These are phyloP conservation scores for Pseudocercospora fuligena DNA, from an alignment of 2,329 filamentous ascomycete genomes.

Conservation along the genomic window DNA sequence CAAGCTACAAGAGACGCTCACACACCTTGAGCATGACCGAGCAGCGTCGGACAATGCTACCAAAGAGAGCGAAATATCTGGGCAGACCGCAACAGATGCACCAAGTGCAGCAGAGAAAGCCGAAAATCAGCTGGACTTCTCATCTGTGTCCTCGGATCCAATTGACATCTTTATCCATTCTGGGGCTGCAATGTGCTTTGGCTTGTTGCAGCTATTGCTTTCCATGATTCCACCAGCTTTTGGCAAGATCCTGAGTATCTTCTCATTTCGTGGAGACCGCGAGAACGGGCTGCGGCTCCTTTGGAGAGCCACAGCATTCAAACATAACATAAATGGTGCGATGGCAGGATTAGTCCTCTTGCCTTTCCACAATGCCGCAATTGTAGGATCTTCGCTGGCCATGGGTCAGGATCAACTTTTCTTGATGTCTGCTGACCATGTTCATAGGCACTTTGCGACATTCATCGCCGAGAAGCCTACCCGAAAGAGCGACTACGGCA, in stretches of 20 bases:
- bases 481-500: constrained; percentile 69
- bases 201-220: constrained; percentile 82
- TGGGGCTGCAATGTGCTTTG: constrained; percentile 87
- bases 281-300: constrained; percentile 81
- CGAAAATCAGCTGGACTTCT: constrained; percentile 61
- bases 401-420: neutral
- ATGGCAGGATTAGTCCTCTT: constrained; percentile 81
- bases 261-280: constrained; percentile 89
- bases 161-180: constrained; percentile 89
- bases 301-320: constrained; percentile 84
- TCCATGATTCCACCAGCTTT: constrained; percentile 92
- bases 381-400: constrained; percentile 49
- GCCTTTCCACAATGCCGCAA: constrained; percentile 84
- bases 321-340: constrained; percentile 85
- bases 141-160: constrained; percentile 68
- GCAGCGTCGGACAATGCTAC: constrained; percentile 7
- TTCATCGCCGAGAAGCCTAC: constrained; percentile 71
- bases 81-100: neutral
- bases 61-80: neutral
- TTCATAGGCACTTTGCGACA: constrained; percentile 72
- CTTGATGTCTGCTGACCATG: neutral
- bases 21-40: constrained; percentile 9
- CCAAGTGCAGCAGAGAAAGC: constrained; percentile 25
- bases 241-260: constrained; percentile 80
- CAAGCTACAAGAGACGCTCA: constrained; percentile 30